phyloP scores from a whole-genome alignment of 495 filamentous ascomycete genomes.

The Neurospora sp. region DNA sequence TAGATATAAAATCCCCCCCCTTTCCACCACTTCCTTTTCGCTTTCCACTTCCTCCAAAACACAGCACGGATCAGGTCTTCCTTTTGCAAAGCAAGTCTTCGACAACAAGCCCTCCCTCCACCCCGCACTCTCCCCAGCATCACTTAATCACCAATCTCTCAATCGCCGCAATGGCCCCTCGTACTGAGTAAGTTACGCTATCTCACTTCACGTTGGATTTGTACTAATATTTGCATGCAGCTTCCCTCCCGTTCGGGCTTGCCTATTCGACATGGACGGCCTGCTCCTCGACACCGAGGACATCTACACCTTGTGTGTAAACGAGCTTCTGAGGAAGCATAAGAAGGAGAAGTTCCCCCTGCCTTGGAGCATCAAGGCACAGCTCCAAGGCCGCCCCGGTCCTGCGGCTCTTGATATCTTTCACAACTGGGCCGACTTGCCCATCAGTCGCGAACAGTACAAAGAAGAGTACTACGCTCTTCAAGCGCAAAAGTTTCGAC shows the following conservation, averaged over 20 bases:
- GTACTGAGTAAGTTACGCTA: conserved; percentile 28
- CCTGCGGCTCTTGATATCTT: conserved; percentile 48
- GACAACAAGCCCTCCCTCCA: not conserved
- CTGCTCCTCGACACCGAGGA: conserved; percentile 92
- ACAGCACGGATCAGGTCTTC: not conserved
- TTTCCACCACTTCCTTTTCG: not conserved
- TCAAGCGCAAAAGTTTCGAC: conserved; percentile 62
- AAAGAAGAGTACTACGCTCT: conserved; percentile 44
- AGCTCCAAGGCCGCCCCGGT: conserved; percentile 83
- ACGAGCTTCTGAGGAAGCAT: conserved; percentile 67
- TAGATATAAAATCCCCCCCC: not conserved
- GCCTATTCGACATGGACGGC: conserved; percentile 98
- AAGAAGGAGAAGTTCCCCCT: conserved; percentile 28
- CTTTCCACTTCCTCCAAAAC: not conserved
- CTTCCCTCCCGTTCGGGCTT: conserved; percentile 73
- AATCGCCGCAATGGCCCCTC: conserved; percentile 25
- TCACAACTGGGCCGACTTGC: conserved; percentile 75
- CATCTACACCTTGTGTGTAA: conserved; percentile 74
- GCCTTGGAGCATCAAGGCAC: conserved; percentile 91
- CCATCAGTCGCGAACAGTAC: conserved; percentile 59
- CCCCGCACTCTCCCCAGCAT: not conserved
- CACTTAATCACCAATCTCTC: not conserved
- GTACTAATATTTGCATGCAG: conserved; percentile 24
- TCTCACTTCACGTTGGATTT: conserved; percentile 7
- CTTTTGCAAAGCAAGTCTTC: not conserved